phyloP scores from a whole-genome alignment of 2,329 filamentous ascomycete genomes.

The Talaromyces sp. region DNA sequence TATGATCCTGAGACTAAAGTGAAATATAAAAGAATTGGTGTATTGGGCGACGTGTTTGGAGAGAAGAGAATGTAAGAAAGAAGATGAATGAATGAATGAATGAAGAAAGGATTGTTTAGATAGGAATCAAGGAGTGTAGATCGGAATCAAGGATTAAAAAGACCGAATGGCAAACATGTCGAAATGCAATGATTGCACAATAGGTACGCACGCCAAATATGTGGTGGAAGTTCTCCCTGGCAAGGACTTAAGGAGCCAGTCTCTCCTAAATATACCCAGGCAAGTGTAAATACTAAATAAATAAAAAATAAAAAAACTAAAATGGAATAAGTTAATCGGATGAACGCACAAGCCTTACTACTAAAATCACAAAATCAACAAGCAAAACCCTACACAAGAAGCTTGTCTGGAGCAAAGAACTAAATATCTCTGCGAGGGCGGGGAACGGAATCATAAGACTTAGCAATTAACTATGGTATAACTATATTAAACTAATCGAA shows the following conservation, averaged over 20 bases:
- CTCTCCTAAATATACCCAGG: neutral
- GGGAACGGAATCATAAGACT: neutral
- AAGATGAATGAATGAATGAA: constrained; percentile 5
- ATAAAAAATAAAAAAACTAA: too few relatives aligned
- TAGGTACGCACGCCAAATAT: neutral
- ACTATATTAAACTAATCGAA: too few relatives aligned
- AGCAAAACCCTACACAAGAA: neutral
- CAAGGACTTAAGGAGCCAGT: neutral
- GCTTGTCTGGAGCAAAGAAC: neutral
- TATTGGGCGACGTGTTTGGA: neutral
- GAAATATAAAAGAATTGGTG: neutral
- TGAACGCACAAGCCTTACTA: neutral
- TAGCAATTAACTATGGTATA: too few relatives aligned
- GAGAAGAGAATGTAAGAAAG: neutral
- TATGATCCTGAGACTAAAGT: neutral
- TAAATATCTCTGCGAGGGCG: neutral
- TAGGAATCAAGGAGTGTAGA: neutral
- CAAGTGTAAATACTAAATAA: too few relatives aligned
- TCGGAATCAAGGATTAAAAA: constrained; percentile 1
- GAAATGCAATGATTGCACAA: too few relatives aligned
- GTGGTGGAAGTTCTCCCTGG: neutral
- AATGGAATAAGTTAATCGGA: neutral
- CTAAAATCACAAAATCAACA: neutral
- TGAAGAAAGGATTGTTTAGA: neutral
- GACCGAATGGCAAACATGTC: neutral